These are phyloP conservation scores for Sarocladiaceae sp. DNA, from an alignment of 2,329 filamentous ascomycete species.

Conservation along the genomic window DNA sequence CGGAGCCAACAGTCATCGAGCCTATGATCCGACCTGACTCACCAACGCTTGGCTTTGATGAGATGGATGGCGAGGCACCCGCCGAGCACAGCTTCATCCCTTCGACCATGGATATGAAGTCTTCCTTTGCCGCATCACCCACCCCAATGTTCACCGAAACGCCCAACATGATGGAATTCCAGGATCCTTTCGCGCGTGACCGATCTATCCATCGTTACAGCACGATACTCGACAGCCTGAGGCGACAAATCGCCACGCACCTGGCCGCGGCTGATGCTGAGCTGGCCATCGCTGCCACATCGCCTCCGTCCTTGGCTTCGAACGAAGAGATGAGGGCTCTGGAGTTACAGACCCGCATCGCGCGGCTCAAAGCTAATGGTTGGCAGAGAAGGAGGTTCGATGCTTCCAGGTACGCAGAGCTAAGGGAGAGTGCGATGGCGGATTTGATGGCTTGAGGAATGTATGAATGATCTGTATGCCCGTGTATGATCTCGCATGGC, in stretches of 20 bases:
- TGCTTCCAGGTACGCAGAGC: conserved; percentile 42
- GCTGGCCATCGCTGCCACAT: conserved; percentile 17
- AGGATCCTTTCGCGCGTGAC: conserved; percentile 32
- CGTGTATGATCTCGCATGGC: conserved; percentile 6
- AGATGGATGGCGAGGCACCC: conserved; percentile 23
- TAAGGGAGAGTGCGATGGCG: conserved; percentile 44
- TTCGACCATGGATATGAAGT: conserved; percentile 8
- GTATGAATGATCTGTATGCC: conserved; percentile 3
- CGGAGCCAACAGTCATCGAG: conserved; percentile 23
- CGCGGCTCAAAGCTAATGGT: conserved; percentile 45
- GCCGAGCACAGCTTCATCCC: conserved; percentile 15
- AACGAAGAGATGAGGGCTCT: conserved; percentile 30
- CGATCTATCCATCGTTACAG: conserved; percentile 43
- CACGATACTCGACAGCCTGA: conserved; percentile 40
- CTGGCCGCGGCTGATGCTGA: conserved; percentile 38
- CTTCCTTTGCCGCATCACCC: conserved; percentile 9
- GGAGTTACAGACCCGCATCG: conserved; percentile 46
- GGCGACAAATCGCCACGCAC: conserved; percentile 43
- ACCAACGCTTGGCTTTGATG: conserved; percentile 51
- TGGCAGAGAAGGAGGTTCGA: conserved; percentile 54
- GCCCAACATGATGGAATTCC: conserved; percentile 10
- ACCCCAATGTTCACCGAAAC: conserved; percentile 3
- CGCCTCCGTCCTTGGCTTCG: conserved; percentile 10
- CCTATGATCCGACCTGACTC: conserved; percentile 52
- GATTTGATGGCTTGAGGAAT: conserved; percentile 32